Conservation (phyloP, 345 rosid genomes). For the Hypericum androsaemum region DNA sequence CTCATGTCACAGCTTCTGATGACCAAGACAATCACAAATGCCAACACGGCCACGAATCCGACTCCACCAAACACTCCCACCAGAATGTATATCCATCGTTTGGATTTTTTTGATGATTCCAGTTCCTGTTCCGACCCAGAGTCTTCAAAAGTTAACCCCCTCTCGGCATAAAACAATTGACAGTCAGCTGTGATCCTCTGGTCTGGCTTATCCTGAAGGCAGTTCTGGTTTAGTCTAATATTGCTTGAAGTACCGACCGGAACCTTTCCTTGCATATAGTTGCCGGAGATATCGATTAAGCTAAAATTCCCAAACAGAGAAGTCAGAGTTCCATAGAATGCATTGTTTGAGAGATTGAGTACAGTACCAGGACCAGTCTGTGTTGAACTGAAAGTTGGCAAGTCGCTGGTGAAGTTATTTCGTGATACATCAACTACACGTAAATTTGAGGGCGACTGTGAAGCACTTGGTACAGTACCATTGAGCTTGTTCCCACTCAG, state of each 20-base stretch:
- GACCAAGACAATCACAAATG: conserved; percentile 26
- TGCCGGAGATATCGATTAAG: conserved; percentile 18
- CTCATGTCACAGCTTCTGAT: conserved; percentile 23
- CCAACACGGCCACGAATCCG: conserved; percentile 24
- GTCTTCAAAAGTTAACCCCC: conserved; percentile 12
- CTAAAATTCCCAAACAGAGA: conserved; percentile 3
- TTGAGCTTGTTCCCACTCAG: conserved; percentile 32
- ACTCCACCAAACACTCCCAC: conserved; percentile 19
- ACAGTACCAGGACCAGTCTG: conserved; percentile 1
- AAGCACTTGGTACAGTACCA: conserved; percentile 15
- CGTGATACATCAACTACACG: conserved; percentile 17
- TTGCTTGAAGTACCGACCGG: conserved; percentile 1
- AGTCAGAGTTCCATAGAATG: conserved; percentile 17
- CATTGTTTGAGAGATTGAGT: conserved; percentile 21
- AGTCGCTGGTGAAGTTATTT: conserved; percentile 14
- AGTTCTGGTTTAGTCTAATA: conserved; percentile 11
- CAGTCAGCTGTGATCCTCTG: conserved; percentile 19
- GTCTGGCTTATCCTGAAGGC: conserved; percentile 9
- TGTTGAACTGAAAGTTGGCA: conserved; percentile 8
- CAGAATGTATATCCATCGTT: conserved; percentile 20
- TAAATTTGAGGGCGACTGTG: conserved; percentile 8
- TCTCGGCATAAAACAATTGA: conserved; percentile 13
- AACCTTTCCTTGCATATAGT: conserved; percentile 22
- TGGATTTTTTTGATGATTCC: conserved; percentile 10
- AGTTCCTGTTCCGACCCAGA: conserved; percentile 3